Percentiles rank a stretch among this genome's conserved stretches.
phyloP scores from a whole-genome alignment of 257 asterid species.

The Anisodus tanguticus region DNA sequence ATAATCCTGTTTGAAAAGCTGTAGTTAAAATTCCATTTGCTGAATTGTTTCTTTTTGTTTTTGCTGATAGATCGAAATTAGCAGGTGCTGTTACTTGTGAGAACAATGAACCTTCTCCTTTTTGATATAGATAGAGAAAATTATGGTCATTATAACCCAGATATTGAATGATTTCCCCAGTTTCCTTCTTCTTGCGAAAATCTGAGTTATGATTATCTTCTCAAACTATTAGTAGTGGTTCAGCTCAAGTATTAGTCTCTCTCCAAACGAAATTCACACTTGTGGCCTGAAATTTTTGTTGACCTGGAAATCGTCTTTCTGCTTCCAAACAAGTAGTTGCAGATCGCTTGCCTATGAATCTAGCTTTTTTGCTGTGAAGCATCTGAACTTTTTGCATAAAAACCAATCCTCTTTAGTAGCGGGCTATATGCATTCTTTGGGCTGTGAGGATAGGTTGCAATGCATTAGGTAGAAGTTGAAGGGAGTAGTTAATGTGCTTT shows the following conservation, averaged over 20 bases:
- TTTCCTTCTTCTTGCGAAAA: background rate
- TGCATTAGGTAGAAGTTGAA: constrained; percentile 23
- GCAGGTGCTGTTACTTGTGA: constrained; percentile 10
- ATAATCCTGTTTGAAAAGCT: constrained; percentile 14
- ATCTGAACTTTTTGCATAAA: background rate
- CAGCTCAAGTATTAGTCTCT: background rate
- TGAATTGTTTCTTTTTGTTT: constrained; percentile 2
- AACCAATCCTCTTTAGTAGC: background rate
- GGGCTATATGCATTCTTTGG: background rate
- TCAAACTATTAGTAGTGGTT: constrained; percentile 20
- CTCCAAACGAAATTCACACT: background rate
- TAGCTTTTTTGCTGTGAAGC: constrained; percentile 6
- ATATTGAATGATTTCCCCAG: background rate
- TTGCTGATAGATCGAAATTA: background rate
- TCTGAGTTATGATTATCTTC: background rate
- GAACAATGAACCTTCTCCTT: constrained; percentile 22
- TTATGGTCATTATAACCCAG: background rate
- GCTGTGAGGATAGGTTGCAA: background rate
- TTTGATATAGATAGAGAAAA: constrained; percentile 1
- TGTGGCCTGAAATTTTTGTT: background rate
- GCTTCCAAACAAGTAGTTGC: background rate
- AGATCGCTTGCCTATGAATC: background rate
- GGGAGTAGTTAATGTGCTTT: constrained; percentile 8
- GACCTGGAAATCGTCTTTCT: constrained; percentile 4
- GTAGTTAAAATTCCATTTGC: background rate